These are phyloP conservation scores for Camellia lanceoleosa DNA, from an alignment of 148 eudicot genomes.

Conservation along the genomic window DNA sequence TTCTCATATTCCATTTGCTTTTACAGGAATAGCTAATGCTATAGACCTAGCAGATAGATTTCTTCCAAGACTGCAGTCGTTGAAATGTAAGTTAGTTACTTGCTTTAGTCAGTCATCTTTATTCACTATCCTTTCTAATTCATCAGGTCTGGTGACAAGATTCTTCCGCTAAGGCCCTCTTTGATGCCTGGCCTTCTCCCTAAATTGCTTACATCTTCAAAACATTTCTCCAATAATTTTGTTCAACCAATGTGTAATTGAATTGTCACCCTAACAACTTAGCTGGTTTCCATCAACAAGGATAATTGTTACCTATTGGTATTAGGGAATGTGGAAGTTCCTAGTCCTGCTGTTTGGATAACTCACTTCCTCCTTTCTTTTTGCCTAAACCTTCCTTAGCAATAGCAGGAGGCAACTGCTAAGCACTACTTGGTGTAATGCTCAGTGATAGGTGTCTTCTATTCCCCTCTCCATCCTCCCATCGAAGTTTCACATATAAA, in stretches of 20 bases:
- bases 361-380: too few species aligned
- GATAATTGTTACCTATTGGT: too few species aligned
- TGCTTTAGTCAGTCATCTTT: background rate
- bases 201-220: background rate
- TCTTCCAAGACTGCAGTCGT: conserved; percentile 79
- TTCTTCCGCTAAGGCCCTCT: background rate
- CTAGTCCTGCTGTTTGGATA: too few species aligned
- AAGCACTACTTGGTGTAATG: too few species aligned
- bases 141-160: background rate
- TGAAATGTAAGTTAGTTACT: conserved; percentile 60
- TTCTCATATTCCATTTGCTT: conserved; percentile 15
- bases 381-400: too few species aligned
- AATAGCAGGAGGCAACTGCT: too few species aligned
- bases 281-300: too few species aligned
- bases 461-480: background rate
- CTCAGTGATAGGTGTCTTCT: background rate
- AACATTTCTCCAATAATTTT: background rate
- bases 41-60: conserved; percentile 89
- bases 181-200: background rate
- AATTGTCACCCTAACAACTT: too few species aligned
- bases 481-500: background rate
- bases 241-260: too few species aligned
- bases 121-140: background rate
- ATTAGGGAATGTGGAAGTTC: too few species aligned
- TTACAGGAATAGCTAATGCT: conserved; percentile 87